Evolutionary conservation across 1,284 basidiomycete genomes (phyloP).

Genomic region (Apiotrichum montevideense): DNA sequence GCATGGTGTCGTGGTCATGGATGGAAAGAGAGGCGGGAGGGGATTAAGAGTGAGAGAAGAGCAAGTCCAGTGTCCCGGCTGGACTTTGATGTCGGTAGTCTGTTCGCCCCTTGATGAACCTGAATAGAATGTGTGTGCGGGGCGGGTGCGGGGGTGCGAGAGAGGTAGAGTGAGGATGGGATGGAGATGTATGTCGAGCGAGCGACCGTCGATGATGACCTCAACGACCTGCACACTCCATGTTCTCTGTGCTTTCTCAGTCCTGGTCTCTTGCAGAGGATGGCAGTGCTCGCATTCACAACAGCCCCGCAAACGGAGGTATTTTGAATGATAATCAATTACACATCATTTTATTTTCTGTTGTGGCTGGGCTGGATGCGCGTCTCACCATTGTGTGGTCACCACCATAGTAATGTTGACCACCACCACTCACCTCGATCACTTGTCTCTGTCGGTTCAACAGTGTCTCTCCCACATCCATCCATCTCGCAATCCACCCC

Average conservation of each 20-base stretch:
- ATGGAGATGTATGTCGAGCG: too few relatives aligned
- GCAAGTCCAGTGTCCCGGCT: not conserved
- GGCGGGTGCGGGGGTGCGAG: too few relatives aligned
- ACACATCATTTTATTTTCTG: slow-evolving; percentile 1
- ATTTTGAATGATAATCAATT: not conserved
- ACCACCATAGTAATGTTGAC: slow-evolving; percentile 1
- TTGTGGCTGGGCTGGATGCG: not conserved
- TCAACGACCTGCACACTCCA: too few relatives aligned
- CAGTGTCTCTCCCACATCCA: not conserved
- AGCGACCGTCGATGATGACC: too few relatives aligned
- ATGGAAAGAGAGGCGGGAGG: not conserved
- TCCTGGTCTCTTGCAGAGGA: too few relatives aligned
- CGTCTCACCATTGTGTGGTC: not conserved
- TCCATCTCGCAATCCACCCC: not conserved
- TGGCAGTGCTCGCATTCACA: too few relatives aligned
- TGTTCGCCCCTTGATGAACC: too few relatives aligned
- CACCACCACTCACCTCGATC: not conserved
- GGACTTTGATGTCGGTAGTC: too few relatives aligned
- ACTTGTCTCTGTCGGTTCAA: too few relatives aligned
- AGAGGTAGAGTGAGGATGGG: too few relatives aligned
- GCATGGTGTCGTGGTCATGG: slow-evolving; percentile 8
- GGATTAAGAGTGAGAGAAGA: not conserved
- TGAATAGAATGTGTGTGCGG: too few relatives aligned
- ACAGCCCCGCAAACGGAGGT: not conserved
- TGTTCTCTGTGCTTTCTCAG: too few relatives aligned